Conservation (phyloP, 2,329 filamentous ascomycete species). For the Botrytis cinerea region DNA sequence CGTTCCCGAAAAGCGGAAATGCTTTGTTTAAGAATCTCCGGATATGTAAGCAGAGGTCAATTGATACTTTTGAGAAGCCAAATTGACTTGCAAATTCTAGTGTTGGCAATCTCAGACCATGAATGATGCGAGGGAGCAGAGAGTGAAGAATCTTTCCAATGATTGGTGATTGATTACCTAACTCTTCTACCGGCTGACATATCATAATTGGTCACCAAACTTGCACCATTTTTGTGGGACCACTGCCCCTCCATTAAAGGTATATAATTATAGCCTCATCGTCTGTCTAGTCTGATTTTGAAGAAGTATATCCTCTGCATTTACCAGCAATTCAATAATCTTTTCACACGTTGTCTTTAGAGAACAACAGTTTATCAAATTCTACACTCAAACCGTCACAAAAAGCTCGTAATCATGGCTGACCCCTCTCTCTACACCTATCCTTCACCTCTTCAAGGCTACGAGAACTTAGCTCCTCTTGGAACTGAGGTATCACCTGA, state of each 20-base stretch:
- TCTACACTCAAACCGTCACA: neutral
- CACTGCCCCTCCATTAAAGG: neutral
- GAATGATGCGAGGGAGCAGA: neutral
- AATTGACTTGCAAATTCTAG: neutral
- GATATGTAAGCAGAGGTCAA: neutral
- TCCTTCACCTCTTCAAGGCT: slow-evolving; percentile 54
- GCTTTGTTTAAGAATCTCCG: neutral
- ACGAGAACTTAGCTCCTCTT: slow-evolving; percentile 50
- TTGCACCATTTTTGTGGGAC: slow-evolving; percentile 12
- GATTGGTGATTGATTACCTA: neutral
- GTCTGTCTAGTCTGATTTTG: neutral
- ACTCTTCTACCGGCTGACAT: neutral
- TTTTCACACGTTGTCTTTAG: neutral
- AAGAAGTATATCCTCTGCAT: neutral
- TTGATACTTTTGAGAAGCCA: neutral
- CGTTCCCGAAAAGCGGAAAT: neutral
- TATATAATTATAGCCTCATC: neutral
- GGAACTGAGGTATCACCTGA: slow-evolving; percentile 55
- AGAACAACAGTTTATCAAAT: neutral
- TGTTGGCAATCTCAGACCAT: neutral
- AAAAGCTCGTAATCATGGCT: slow-evolving; percentile 44
- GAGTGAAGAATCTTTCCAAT: neutral
- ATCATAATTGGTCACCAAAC: neutral
- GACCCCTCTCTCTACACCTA: slow-evolving; percentile 53
- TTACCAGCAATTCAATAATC: neutral